Evolutionary conservation across 78 protist species (phyloP).

Genomic region (Dictyostelium capitatum): DNA sequence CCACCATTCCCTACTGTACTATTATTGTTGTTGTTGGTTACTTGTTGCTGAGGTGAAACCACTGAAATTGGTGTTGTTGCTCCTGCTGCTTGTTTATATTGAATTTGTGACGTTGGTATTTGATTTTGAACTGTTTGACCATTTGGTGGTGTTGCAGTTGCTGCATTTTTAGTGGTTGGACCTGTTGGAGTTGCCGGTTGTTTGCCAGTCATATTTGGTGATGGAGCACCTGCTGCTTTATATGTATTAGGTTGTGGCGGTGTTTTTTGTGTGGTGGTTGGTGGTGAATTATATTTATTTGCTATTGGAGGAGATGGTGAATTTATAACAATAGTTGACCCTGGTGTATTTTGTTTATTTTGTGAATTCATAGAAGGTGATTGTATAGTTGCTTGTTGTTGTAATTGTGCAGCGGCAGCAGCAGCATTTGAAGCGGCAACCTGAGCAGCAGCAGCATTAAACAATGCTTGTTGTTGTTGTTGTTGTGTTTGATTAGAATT

Average conservation of each 20-base stretch:
- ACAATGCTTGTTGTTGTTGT: constrained; percentile 3
- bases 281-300: background rate
- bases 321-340: background rate
- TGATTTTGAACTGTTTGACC: background rate
- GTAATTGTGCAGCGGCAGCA: background rate
- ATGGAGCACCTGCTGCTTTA: too few species aligned
- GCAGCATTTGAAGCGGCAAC: background rate
- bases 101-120: background rate
- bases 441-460: background rate
- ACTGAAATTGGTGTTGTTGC: too few species aligned
- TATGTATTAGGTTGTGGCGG: too few species aligned
- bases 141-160: background rate
- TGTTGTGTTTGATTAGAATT: background rate
- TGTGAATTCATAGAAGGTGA: too few species aligned
- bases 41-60: background rate
- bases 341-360: background rate
- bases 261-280: background rate
- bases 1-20: background rate
- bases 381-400: too few species aligned
- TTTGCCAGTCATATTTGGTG: background rate
- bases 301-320: constrained; percentile 7
- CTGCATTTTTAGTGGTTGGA: background rate
- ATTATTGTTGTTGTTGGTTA: background rate
- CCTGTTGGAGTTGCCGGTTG: background rate
- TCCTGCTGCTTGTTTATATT: too few species aligned